Conservation (phyloP, 2,329 filamentous ascomycete genomes). For the Diaporthe nobilis region DNA sequence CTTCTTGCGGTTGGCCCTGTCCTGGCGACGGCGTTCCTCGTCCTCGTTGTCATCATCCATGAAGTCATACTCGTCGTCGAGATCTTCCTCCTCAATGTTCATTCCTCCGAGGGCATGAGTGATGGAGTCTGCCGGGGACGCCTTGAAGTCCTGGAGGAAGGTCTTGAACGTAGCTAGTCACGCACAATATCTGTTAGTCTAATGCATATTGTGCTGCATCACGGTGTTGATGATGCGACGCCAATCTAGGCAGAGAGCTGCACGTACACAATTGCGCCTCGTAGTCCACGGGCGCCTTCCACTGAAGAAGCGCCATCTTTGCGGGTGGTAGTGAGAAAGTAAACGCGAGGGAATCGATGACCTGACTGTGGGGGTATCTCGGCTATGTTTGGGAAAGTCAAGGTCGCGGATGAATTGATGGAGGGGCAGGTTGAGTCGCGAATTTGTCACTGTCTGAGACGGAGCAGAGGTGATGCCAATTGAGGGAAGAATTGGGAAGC, state of each 20-base stretch:
- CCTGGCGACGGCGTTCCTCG: conserved; percentile 63
- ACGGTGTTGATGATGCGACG: too few species aligned
- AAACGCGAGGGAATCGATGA: not conserved
- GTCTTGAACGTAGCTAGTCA: conserved; percentile 82
- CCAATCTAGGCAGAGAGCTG: conserved; percentile 30
- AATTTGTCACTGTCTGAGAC: conserved; percentile 19
- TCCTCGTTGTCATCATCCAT: conserved; percentile 85
- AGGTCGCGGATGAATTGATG: conserved; percentile 5
- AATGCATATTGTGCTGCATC: not conserved
- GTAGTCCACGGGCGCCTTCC: conserved; percentile 87
- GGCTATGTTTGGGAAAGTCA: not conserved
- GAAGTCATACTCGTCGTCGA: conserved; percentile 92
- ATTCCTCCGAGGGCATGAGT: conserved; percentile 87
- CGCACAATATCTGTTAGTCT: conserved; percentile 13
- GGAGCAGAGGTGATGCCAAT: conserved; percentile 23
- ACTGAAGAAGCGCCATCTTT: conserved; percentile 87
- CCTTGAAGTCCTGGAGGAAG: conserved; percentile 92
- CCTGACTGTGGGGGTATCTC: not conserved
- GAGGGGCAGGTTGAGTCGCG: conserved; percentile 16
- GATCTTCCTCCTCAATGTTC: conserved; percentile 87
- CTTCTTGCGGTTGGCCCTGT: conserved; percentile 63
- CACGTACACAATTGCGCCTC: conserved; percentile 83
- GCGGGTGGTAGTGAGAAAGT: conserved; percentile 1
- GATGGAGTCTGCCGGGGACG: conserved; percentile 77
- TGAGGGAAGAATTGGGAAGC: conserved; percentile 31